Base-by-base conservation (phyloP, 2,329 filamentous ascomycete genomes). In the Ascochyta viciae-villosae region DNA sequence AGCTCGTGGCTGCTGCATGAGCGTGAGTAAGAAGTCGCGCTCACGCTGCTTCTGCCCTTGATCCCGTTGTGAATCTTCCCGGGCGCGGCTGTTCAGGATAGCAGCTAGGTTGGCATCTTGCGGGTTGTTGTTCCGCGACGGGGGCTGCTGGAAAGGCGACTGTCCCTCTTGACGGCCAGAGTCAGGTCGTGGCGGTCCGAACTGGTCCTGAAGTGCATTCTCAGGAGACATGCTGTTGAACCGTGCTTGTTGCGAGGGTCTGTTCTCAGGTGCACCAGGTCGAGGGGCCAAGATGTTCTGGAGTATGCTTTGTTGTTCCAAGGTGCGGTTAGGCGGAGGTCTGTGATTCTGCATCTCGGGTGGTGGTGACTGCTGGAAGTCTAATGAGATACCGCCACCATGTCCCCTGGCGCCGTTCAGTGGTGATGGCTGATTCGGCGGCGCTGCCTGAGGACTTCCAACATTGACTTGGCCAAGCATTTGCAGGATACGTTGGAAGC, bases 11-110 rank as follows among this genome's bases (percentile, higher is more conserved):
- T 84, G 82, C 64, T 89, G 86, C 90, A 96, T 95, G 27, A 96
- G 82, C 58, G 88, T 90, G 76, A 96, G 90, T 44, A 96, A 79
- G 72, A 95, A 93, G 62, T 96, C 90, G n/a, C 89, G 86, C 65
- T 94, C 72, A 27, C 90, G 65, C 82, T 85, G 71, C 84, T 87
- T 70, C 79, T 68, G 59, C 60, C 69, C 60, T 73, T 65, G 76
- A 31, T 75, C 62, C 72, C 66, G 77, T 15, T 72, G 69, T 9
- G 71, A 58, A 42, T 76, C 72, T 37, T 67, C 78, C 51, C 65
- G 63, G 5, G 58, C 79, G 69, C 73, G 75, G 40, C 72, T 72
- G 34, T 75, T 78, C 59, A 74, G 73, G 29, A 76, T 58, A 37
- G 70, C 71, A 41, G 71, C 65, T 24, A 74, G 61, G 29, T 73